Base-by-base conservation (phyloP, 2,329 filamentous ascomycete species). In the Acrodontium crateriforme region DNA sequence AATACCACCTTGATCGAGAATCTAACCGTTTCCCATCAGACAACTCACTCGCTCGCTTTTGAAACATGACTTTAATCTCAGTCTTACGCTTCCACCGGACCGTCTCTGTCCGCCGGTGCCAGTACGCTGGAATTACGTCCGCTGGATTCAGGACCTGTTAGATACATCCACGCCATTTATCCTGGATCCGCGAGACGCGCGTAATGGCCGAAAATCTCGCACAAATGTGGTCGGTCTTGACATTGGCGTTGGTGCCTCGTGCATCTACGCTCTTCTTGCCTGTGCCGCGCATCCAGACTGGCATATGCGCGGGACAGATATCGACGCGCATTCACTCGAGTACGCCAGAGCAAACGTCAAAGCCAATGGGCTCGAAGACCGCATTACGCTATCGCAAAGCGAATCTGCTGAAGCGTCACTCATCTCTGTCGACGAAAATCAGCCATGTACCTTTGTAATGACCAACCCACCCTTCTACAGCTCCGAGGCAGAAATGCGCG, bases 391-490 rank as follows among this genome's bases (percentile, higher is more conserved):
- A 1, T 44, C 82, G 0, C 20, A 22, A 12, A 51, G 65, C 21
- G 74, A 73, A 1, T 73, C 72, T 2, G 52, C 58, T 0, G 41
- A 59, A 0, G 47, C 57, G 0, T 42, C 58, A 0, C 56, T 94
- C 2, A 64, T 95, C 5, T 74, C 78, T 0, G 47, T 83, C 0
- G 59, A 72, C 20, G 62, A 62, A 1, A 63, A 60, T 3, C 62
- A 92, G 23, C n/a, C n/a, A n/a, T n/a, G n/a, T n/a, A 76, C 87
- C 48, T 94, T 95, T 50, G 74, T 71, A 33, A 91, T 95, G 74
- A 87, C 78, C 38, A 98, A 98, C 41, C 89, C 89, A 0, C 89
- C 89, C 0, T 98, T 98, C 57, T 95, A 94, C 59, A 54, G 63
- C n/a, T 84, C 80, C 0, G 58, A 67, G 3, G 55, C 65, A 4